Base-by-base conservation (phyloP, 495 filamentous ascomycete genomes). In the Letharia columbiana region DNA sequence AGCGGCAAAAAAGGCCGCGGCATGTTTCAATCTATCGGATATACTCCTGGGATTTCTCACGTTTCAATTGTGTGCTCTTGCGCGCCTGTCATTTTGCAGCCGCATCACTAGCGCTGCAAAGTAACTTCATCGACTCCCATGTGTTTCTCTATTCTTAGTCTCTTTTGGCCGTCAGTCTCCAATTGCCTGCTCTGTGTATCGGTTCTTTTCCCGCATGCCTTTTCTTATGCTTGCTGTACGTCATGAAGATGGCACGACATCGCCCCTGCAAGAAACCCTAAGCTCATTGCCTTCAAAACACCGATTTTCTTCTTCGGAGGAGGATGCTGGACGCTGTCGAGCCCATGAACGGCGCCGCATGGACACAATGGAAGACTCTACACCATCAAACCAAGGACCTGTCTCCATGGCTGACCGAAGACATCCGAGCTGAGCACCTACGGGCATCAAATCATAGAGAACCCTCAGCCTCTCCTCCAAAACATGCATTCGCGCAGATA, bases 341-440 rank as follows among this genome's bases (percentile, higher is more conserved):
- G 54, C 54, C 54, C 17, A 20, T 10, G 15, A 35, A 37, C 5
- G 54, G n/a, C 33, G 33, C 54, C 9, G 54, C 54, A 20, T 57
- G 54, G 54, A 57, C 54, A 57, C 54, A 35, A 37, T 37, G 54
- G 54, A 57, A 57, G 33, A 12, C 5, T 37, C 7, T 20, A 10
- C 33, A 57, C 33, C 15, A 17, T 57, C 54, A 57, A 6, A 37
- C 33, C 33, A 57, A 37, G 17, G 54, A 37, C 10, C 17, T 57
- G 17, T 57, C 54, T 57, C 54, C 54, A 57, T 57, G 54, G 54
- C 33, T 57, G 31, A 57, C 54, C 17, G 31, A 57, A 37, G 54
- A 57, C 31, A 17, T 37, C 54, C 54, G 54, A 57, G 54, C 54
- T n/a, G 54, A 57, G 31, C 54, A 57, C 54, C 7, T 37, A 37